phyloP scores from a whole-genome alignment of 305 asterid genomes.

The Fraxinus greggii region DNA sequence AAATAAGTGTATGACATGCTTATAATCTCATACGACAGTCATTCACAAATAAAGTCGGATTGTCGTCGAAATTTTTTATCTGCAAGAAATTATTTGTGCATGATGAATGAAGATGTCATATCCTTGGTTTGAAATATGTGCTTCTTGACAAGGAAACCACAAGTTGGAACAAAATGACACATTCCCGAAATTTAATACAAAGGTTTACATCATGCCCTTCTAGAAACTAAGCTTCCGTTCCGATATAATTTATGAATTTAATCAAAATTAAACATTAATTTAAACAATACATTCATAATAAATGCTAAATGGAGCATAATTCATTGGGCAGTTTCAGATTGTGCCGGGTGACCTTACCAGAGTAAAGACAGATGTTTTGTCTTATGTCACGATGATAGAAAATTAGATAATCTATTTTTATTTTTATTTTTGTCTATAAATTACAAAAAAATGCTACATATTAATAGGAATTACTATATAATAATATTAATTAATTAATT shows the following conservation, averaged over 20 bases:
- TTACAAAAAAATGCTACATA: neutral
- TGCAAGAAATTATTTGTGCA: neutral
- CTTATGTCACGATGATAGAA: neutral
- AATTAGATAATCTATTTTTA: too few relatives aligned
- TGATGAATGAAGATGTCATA: conserved; percentile 24
- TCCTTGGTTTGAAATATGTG: conserved; percentile 3
- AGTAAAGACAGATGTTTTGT: neutral
- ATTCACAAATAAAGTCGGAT: neutral
- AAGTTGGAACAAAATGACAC: neutral
- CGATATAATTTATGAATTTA: neutral
- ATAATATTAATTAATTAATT: too few relatives aligned
- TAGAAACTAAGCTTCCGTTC: neutral
- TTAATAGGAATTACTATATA: neutral
- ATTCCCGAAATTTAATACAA: conserved; percentile 13
- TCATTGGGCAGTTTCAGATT: conserved; percentile 12
- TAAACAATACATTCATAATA: too few relatives aligned
- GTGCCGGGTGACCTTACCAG: conserved; percentile 12
- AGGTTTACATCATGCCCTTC: conserved; percentile 2
- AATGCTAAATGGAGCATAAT: neutral
- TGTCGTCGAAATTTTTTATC: neutral
- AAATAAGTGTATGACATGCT: neutral
- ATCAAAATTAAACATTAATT: too few relatives aligned
- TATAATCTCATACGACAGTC: neutral
- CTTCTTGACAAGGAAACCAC: neutral
- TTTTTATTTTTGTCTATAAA: too few relatives aligned